Evolutionary conservation across 768 basidiomycete genomes (phyloP).

Genomic region (Jaapia argillacea): DNA sequence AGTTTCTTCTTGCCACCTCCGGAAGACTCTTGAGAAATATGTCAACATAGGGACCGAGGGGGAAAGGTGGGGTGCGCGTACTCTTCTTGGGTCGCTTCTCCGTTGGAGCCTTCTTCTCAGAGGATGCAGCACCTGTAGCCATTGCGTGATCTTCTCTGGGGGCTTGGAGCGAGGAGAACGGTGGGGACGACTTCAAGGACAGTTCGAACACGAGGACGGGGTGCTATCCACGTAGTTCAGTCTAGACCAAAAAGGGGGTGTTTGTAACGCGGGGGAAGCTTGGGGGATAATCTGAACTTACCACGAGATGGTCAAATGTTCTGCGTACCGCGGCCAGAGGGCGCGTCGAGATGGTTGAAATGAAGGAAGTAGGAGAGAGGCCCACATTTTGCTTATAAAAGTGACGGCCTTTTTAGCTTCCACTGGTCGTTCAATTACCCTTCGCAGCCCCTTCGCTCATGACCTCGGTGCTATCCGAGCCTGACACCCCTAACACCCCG

Average conservation of each 20-base stretch:
- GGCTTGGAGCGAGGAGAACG: constrained; percentile 3
- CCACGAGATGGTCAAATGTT: neutral
- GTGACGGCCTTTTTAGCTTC: neutral
- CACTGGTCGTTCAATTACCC: neutral
- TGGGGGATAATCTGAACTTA: neutral
- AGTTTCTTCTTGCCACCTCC: constrained; percentile 49
- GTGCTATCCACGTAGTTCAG: neutral
- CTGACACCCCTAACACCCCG: neutral
- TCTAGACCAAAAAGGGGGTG: neutral
- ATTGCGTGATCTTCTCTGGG: constrained; percentile 18
- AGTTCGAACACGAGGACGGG: neutral
- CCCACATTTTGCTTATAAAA: neutral
- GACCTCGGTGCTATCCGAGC: neutral
- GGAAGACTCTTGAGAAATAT: constrained; percentile 29
- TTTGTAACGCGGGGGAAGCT: neutral
- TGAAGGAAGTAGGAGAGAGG: constrained; percentile 1
- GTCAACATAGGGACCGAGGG: constrained; percentile 7
- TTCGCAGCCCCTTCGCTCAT: neutral
- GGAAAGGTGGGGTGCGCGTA: constrained; percentile 20
- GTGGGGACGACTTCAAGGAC: neutral
- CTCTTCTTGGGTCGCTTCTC: constrained; percentile 49
- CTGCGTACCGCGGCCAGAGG: neutral
- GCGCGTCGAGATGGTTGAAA: constrained; percentile 2
- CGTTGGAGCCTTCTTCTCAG: constrained; percentile 27
- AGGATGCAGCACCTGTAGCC: constrained; percentile 35